Percentiles rank a stretch among this genome's conserved stretches.
Evolutionary conservation across 2,329 filamentous ascomycete genomes (phyloP).

Genomic region (Curvularia hawaiiensis): DNA sequence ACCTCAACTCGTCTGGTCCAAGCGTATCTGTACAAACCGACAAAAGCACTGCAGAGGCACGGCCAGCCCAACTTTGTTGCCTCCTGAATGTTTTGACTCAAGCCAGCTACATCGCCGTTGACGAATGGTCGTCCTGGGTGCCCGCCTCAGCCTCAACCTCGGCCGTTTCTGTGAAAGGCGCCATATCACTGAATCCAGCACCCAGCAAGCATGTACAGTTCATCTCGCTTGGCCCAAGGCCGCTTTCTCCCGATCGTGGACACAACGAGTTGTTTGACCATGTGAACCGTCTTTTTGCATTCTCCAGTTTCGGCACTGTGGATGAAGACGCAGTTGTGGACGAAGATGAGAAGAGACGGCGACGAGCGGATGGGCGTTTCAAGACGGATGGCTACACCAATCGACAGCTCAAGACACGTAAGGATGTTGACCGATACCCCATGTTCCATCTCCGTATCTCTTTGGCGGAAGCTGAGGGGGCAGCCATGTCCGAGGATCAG

Average conservation of each 20-base stretch:
- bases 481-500: conserved; percentile 23
- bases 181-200: conserved; percentile 71
- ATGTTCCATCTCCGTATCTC: conserved; percentile 83
- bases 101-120: conserved; percentile 64
- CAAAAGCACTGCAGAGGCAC: conserved; percentile 8
- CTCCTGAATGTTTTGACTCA: conserved; percentile 63
- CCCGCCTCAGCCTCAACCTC: conserved; percentile 69
- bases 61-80: conserved; percentile 26
- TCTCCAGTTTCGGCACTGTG: conserved; percentile 74
- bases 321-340: conserved; percentile 54
- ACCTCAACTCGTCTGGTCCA: conserved; percentile 26
- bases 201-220: conserved; percentile 79
- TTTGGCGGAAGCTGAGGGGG: conserved; percentile 31
- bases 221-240: conserved; percentile 75
- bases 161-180: conserved; percentile 68
- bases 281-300: conserved; percentile 76
- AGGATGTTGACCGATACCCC: conserved; percentile 79
- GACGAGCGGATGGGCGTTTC: conserved; percentile 47
- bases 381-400: conserved; percentile 57
- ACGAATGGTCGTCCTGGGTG: conserved; percentile 67
- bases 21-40: neutral
- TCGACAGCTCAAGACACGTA: conserved; percentile 61
- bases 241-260: conserved; percentile 61
- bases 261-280: conserved; percentile 74
- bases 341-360: conserved; percentile 45